These are phyloP conservation scores for Penicillium macrosclerotiorum DNA, from an alignment of 495 filamentous ascomycete genomes.

Conservation along the genomic window DNA sequence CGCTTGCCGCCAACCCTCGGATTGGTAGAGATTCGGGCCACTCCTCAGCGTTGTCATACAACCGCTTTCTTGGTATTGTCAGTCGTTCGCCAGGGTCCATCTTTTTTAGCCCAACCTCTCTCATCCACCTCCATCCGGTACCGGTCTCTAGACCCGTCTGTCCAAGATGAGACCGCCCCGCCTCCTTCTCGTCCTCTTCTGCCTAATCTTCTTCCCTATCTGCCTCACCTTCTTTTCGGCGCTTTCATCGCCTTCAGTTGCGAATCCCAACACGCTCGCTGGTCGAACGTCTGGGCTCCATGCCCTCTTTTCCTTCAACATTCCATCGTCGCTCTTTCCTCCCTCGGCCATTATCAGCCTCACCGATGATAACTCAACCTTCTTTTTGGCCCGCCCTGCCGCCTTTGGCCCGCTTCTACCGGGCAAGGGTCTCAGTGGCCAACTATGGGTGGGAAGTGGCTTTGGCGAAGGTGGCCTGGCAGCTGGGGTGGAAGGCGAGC, in stretches of 20 bases:
- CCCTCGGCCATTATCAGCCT: conserved; percentile 93
- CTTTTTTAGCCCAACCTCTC: not conserved
- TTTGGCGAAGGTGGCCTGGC: conserved; percentile 70
- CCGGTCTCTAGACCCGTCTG: conserved; percentile 1
- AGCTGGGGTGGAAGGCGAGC: conserved; percentile 68
- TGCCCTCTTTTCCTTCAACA: conserved; percentile 62
- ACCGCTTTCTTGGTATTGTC: conserved; percentile 15
- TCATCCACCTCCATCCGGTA: not conserved
- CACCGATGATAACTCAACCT: conserved; percentile 96
- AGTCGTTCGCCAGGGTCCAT: conserved; percentile 10
- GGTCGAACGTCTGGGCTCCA: conserved; percentile 46
- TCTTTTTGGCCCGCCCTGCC: conserved; percentile 88
- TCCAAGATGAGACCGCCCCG: conserved; percentile 56
- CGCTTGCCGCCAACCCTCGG: conserved; percentile 33
- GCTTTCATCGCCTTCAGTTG: conserved; percentile 41
- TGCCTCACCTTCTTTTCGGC: conserved; percentile 51
- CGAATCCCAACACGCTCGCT: conserved; percentile 39
- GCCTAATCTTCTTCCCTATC: conserved; percentile 54
- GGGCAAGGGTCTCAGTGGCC: conserved; percentile 71
- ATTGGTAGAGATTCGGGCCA: conserved; percentile 31
- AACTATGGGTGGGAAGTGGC: conserved; percentile 86
- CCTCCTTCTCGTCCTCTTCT: conserved; percentile 50
- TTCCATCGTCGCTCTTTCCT: conserved; percentile 79
- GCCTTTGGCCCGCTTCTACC: conserved; percentile 87
- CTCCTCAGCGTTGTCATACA: conserved; percentile 27